Conservation (phyloP, 148 eudicot species). For the Amaranthus hypochondriacus region DNA sequence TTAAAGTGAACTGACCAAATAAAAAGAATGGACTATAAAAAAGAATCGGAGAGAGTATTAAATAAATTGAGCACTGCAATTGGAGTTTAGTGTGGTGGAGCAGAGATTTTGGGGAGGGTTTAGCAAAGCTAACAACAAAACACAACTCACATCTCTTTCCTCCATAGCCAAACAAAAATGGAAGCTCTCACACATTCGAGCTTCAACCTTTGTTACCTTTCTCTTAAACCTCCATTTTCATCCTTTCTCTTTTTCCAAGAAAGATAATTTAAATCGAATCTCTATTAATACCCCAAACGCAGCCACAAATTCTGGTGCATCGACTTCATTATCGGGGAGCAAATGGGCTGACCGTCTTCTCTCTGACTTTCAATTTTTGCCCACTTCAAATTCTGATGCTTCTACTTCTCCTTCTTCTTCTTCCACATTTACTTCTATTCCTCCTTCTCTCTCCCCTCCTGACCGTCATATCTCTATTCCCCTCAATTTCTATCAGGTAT, state of each 20-base stretch:
- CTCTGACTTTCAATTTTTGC: slow-evolving; percentile 84
- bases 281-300: slow-evolving; percentile 16
- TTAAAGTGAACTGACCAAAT: too few relatives aligned
- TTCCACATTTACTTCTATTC: slow-evolving; percentile 36
- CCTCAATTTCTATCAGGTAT: slow-evolving; percentile 66
- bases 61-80: too few relatives aligned
- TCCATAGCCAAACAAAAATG: slow-evolving; percentile 1
- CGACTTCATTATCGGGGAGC: slow-evolving; percentile 47
- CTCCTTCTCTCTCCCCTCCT: slow-evolving; percentile 60
- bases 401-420: slow-evolving; percentile 17
- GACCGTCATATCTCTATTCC: slow-evolving; percentile 77
- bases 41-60: too few relatives aligned
- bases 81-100: too few relatives aligned
- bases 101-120: not conserved
- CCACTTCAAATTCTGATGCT: slow-evolving; percentile 30
- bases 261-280: slow-evolving; percentile 5
- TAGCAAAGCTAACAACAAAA: too few relatives aligned
- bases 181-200: slow-evolving; percentile 21
- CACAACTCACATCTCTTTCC: too few relatives aligned
- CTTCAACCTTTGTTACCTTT: slow-evolving; percentile 25
- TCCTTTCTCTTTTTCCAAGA: slow-evolving; percentile 3
- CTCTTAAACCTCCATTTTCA: slow-evolving; percentile 15
- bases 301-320: slow-evolving; percentile 16
- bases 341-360: slow-evolving; percentile 97
- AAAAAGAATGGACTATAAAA: too few relatives aligned